Base-by-base conservation (phyloP, 192 early-diverging fungal species). In the Backusella macrospora region DNA sequence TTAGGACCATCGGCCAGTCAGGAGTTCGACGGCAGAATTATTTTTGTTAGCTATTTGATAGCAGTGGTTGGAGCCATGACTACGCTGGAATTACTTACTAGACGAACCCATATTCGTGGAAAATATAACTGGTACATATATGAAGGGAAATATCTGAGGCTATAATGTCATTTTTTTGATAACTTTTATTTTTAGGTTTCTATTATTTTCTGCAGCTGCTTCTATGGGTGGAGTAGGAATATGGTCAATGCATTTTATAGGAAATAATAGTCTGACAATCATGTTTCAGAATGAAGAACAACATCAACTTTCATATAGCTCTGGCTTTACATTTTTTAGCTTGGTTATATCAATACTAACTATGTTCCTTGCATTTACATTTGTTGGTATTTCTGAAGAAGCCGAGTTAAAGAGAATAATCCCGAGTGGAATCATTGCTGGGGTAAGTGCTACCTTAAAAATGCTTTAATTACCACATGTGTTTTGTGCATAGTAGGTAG, bases 221-320 rank as follows among this genome's bases (percentile, higher is more conserved):
- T 52, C 74, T 9, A 83, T 79, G 79, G 82, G 80, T 42, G 75
- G 77, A 63, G 80, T 79, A 16, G 72, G 82, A 8, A 81, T 83
- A 7, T 83, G 82, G 82, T 71, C 77, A 7, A 83, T 76, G 79
- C 82, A 83, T 71, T 81, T 83, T 55, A 76, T 80, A 13, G 82
- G 80, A 12, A 81, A 78, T 43, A 76, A 78, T 47, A 65, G 73
- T 13, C 23, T 78, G 62, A 76, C 45, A n/a, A 49, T 83, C 12
- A 44, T 5, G 4, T 68, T 74, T 37, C 9, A 68, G n/a, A 38
- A 63, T 48, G n/a, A 5, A 26, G 21, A 47, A 21, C 13, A 21
- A 16, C 72, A 75, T 76, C 76, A 81, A 49, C 70, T 81, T 7
- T 74, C 73, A 4, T 81, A 83, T 47, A 15, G 68, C 9, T 16